A percentile compares a stretch with the other conserved stretches of the same genome.
Evolutionary conservation across 805 yeast species (phyloP).

Genomic region (Barnettozyma populi): DNA sequence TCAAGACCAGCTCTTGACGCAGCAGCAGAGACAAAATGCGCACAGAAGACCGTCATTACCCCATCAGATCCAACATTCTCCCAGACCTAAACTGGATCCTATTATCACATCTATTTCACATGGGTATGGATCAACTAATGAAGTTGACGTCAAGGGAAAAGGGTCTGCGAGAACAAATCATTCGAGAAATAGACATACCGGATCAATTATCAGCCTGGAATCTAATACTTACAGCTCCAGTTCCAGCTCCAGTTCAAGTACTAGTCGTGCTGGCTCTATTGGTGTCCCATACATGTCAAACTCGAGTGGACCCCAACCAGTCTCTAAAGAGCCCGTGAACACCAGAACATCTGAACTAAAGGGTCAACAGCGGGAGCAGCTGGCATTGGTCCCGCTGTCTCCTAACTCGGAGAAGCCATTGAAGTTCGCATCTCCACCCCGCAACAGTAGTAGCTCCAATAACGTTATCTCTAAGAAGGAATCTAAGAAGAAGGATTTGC

Average conservation of each 20-base stretch:
- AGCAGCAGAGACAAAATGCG: conserved; percentile 2
- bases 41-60: conserved; percentile 6
- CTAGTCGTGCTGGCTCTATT: background rate
- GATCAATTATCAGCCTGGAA: conserved; percentile 18
- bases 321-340: background rate
- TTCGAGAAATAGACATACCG: conserved; percentile 32
- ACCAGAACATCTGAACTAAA: background rate
- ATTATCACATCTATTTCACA: background rate
- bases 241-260: background rate
- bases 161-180: conserved; percentile 25
- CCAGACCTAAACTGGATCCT: background rate
- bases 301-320: background rate
- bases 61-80: background rate
- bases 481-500: conserved; percentile 23
- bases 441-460: background rate
- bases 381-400: background rate
- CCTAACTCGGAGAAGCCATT: background rate
- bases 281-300: background rate
- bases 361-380: background rate
- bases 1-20: background rate
- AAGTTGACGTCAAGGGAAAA: background rate
- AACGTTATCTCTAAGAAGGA: conserved; percentile 7
- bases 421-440: background rate
- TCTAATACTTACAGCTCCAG: background rate
- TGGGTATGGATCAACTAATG: background rate